Evolutionary conservation across 441 rosid species (phyloP).

Genomic region (Viola pubescens): DNA sequence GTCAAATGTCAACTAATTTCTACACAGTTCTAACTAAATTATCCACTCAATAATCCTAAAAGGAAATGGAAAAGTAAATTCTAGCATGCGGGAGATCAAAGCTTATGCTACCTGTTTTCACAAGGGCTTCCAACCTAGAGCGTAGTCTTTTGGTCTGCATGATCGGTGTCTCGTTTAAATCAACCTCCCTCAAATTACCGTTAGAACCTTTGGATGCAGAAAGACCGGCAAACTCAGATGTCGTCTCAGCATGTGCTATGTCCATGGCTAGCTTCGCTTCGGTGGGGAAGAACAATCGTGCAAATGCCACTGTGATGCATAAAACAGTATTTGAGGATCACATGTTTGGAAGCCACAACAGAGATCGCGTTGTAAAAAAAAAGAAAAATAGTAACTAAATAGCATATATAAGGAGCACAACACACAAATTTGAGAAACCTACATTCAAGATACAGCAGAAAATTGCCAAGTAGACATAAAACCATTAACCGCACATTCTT

Average conservation of each 20-base stretch:
- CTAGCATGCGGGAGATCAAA: slow-evolving; percentile 1
- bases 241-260: slow-evolving; percentile 63
- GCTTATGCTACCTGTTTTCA: slow-evolving; percentile 62
- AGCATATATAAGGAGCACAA: neutral
- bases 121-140: slow-evolving; percentile 71
- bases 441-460: too few relatives aligned
- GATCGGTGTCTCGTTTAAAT: slow-evolving; percentile 79
- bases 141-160: slow-evolving; percentile 58
- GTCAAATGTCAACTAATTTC: neutral
- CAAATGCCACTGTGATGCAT: slow-evolving; percentile 64
- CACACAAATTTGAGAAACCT: too few relatives aligned
- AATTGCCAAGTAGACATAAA: too few relatives aligned
- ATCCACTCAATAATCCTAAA: neutral
- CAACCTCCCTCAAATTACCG: slow-evolving; percentile 68
- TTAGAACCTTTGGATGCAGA: slow-evolving; percentile 47
- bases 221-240: slow-evolving; percentile 56
- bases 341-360: neutral
- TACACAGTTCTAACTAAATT: neutral
- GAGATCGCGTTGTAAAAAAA: neutral
- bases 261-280: slow-evolving; percentile 95
- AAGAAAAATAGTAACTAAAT: neutral
- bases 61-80: neutral
- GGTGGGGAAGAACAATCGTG: slow-evolving; percentile 70
- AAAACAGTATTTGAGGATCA: slow-evolving; percentile 8
- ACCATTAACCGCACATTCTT: too few relatives aligned